Evolutionary conservation across 1,284 basidiomycete genomes (phyloP), one percentile per base, ranked within the genome.

Genomic region (Mycena citricolor): DNA sequence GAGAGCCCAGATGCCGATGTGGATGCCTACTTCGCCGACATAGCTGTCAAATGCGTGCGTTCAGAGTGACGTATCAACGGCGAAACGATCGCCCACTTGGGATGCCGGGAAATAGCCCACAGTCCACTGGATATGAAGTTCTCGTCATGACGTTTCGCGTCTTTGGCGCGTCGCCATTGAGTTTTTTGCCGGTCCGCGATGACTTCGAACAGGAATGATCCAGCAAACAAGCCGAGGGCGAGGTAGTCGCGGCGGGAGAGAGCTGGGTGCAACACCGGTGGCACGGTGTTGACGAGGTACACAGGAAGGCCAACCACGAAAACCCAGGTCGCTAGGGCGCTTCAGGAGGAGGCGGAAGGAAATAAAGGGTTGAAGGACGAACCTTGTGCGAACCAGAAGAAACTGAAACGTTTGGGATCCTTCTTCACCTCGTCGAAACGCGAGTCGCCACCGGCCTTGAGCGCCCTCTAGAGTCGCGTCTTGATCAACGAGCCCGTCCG

Each of bases 21-120:
- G 88, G 14, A 90, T 69, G 3, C 82, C 77, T 10, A 90, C 73
- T 66, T 91, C 88, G 19, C 83, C 86, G 25, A 88, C 75, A 61
- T 90, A 90, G 66, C 84, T 87, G 39, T 35, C 49, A 17, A 37
- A 33, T 3, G 11, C 20, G 26, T 8, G 34, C 28, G 32, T 36
- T 13, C 14, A 42, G n/a, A n/a, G n/a, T n/a, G n/a, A n/a, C n/a
- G n/a, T n/a, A 25, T 22, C 44, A 32, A 31, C 12, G 23, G 8
- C 33, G 38, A 44, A 8, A 31, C 39, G 23, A 60, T 45, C 8
- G 63, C 74, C 37, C 61, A 87, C 85, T 90, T 90, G 25, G 87
- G 87, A 57, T 90, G 88, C 25, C 89, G 67, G 50, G 79, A 83
- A 47, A 81, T 64, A 29, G 74, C 67, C 87, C 88, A 92, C 8